A percentile compares a stretch with the other conserved stretches of the same genome.
These are phyloP conservation scores for Teunomyces funiuensis DNA, from an alignment of 805 yeast genomes.

Conservation along the genomic window DNA sequence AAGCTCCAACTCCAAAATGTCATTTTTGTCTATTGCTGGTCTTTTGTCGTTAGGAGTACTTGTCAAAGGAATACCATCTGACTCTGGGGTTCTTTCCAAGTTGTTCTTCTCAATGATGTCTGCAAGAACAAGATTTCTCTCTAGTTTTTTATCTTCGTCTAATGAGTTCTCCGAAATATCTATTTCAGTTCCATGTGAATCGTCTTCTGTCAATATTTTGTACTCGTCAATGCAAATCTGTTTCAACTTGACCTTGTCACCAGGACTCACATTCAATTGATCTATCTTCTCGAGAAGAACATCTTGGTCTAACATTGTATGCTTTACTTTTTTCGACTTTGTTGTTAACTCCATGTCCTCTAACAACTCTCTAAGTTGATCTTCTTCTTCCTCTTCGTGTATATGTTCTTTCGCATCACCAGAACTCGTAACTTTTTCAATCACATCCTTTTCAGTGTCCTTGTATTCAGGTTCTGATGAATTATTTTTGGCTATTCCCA, in stretches of 20 bases:
- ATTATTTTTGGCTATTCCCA: neutral
- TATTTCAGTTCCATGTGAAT: constrained; percentile 6
- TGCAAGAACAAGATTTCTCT: constrained; percentile 13
- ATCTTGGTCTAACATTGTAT: constrained; percentile 15
- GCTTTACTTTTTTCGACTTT: constrained; percentile 3
- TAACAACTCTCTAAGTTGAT: constrained; percentile 29
- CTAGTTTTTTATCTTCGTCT: constrained; percentile 8
- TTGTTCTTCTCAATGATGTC: constrained; percentile 16
- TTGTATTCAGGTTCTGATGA: neutral
- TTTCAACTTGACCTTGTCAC: constrained; percentile 30
- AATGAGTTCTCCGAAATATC: constrained; percentile 10
- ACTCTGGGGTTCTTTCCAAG: constrained; percentile 3
- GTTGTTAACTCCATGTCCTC: constrained; percentile 36
- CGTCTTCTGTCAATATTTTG: constrained; percentile 11
- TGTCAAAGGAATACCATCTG: constrained; percentile 6
- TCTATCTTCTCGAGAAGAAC: constrained; percentile 27
- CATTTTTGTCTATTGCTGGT: constrained; percentile 41
- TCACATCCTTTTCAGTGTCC: neutral
- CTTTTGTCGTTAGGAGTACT: constrained; percentile 11
- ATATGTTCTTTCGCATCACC: neutral
- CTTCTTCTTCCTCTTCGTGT: constrained; percentile 8
- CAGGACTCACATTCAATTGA: constrained; percentile 21
- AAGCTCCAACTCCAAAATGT: constrained; percentile 52
- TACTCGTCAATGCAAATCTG: constrained; percentile 22
- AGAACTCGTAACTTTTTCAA: neutral